phyloP scores from a whole-genome alignment of 2,329 filamentous ascomycete genomes.

The Claviceps lovelessii region DNA sequence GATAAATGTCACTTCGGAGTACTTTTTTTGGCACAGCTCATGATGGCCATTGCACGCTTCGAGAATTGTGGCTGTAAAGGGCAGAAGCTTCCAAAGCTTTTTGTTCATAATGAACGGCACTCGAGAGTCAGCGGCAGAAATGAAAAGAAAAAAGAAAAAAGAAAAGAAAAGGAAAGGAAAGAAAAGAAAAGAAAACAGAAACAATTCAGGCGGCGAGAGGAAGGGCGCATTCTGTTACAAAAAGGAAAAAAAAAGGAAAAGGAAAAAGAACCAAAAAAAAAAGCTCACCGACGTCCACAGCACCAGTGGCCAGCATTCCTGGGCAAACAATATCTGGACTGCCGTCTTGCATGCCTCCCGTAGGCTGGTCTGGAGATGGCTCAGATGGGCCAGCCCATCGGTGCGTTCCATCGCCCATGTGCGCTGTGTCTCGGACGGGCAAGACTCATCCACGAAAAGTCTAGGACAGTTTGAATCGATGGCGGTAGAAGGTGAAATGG shows the following conservation, averaged over 20 bases:
- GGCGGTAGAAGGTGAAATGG: not conserved
- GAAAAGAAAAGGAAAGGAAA: not conserved
- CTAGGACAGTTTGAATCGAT: not conserved
- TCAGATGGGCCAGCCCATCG: conserved; percentile 6
- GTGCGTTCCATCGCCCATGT: conserved; percentile 7
- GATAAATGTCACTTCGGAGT: conserved; percentile 46
- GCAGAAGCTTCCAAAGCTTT: conserved; percentile 7
- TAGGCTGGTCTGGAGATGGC: conserved; percentile 4
- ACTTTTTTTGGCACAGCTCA: conserved; percentile 39
- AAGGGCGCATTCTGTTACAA: no score
- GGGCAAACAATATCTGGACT: not conserved
- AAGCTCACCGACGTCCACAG: conserved; percentile 3
- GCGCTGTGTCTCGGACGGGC: not conserved
- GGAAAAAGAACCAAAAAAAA: not conserved
- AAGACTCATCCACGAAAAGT: not conserved
- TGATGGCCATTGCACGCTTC: conserved; percentile 42
- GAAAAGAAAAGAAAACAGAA: no score
- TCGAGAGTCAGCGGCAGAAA: not conserved
- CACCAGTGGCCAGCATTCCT: not conserved
- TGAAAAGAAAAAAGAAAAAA: not conserved
- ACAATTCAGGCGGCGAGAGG: no score
- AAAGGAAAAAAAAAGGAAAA: not conserved
- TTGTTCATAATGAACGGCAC: conserved; percentile 3
- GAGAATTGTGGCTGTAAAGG: conserved; percentile 9
- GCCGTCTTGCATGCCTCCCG: not conserved